Evolutionary conservation across 2,329 filamentous ascomycete genomes (phyloP), one percentile per base, ranked within the genome.

Genomic region (Hypomyces rosellus): DNA sequence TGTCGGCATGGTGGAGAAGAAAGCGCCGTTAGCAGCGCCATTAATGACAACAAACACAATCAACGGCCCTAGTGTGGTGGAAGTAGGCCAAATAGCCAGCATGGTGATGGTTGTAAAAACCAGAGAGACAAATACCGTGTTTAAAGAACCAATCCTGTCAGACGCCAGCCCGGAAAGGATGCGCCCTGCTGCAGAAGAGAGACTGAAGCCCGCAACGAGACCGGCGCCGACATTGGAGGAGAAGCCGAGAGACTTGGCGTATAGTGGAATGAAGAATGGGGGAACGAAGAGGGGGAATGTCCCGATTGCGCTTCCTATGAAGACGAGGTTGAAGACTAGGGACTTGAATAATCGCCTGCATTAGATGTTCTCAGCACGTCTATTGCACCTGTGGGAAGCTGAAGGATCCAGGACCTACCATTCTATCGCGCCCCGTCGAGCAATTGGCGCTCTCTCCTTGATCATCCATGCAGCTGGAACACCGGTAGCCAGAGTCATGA

Each of bases 1-100:
- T 1, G 80, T 82, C 1, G 80, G 80, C 67, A 83, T 80, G 0
- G 75, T 75, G 2, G 75, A 74, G 60, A 84, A 84, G 65, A 83
- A 84, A 0, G 74, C 77, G 1, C 80, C 80, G 58, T 82, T 82
- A 1, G 75, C 72, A 45, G 73, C 67, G 0, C 81, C 80, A 55
- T 82, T 84, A 20, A 82, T 65, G 12, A 81, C 64, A 14, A 75
- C 76, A 56, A 84, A 84, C 0, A 74, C 61, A 12, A 77, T 63
- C 34, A 84, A 63, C 0, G 77, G 76, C 0, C 65, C 75, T 2
- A 82, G 59, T 0, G 74, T 72, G n/a, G 67, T 73, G 2, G 76
- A 77, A 0, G 78, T 69, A 0, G 80, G 80, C 80, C 80, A 84
- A 4, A 84, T 67, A 1, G 73, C 72, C 15, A 84, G 65, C 69